These are phyloP conservation scores for Flagelloscypha sp. DNA, from an alignment of 768 basidiomycete species.

Conservation along the genomic window DNA sequence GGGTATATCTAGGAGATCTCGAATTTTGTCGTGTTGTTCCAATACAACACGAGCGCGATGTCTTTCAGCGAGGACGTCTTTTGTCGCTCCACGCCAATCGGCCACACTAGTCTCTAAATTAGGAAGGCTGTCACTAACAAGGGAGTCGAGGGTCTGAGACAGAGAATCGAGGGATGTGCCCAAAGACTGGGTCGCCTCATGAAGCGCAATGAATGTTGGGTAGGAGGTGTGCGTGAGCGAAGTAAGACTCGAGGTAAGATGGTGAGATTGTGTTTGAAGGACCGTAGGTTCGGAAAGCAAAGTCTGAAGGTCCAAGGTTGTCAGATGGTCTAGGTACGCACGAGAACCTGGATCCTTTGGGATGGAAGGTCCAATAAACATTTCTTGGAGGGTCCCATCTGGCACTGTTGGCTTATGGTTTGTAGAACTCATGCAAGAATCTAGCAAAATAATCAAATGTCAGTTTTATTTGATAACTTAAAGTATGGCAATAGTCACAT, in stretches of 20 bases:
- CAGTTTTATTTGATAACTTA: no score
- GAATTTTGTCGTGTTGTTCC: slow-evolving; percentile 89
- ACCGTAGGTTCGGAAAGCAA: slow-evolving; percentile 67
- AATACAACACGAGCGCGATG: slow-evolving; percentile 76
- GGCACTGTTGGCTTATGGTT: no score
- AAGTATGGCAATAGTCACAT: no score
- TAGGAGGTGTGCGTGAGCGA: slow-evolving; percentile 88
- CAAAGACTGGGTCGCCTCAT: slow-evolving; percentile 69
- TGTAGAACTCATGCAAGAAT: no score
- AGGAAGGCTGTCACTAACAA: slow-evolving; percentile 64
- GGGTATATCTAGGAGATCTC: slow-evolving; percentile 87
- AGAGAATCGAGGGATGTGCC: slow-evolving; percentile 66
- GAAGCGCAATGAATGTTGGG: slow-evolving; percentile 85
- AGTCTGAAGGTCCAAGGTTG: slow-evolving; percentile 54
- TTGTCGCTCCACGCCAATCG: slow-evolving; percentile 66
- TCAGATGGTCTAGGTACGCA: slow-evolving; percentile 58
- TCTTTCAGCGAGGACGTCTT: slow-evolving; percentile 65
- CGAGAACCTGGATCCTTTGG: slow-evolving; percentile 28
- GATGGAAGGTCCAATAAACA: no score
- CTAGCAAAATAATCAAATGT: no score
- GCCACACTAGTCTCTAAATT: slow-evolving; percentile 66
- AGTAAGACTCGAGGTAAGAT: slow-evolving; percentile 82
- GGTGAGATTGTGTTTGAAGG: slow-evolving; percentile 77
- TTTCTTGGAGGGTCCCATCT: no score
- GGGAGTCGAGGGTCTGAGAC: slow-evolving; percentile 59